Evolutionary conservation across 495 filamentous ascomycete species (phyloP), one percentile per base, ranked within the genome.

Genomic region (Pyronema omphalodes): DNA sequence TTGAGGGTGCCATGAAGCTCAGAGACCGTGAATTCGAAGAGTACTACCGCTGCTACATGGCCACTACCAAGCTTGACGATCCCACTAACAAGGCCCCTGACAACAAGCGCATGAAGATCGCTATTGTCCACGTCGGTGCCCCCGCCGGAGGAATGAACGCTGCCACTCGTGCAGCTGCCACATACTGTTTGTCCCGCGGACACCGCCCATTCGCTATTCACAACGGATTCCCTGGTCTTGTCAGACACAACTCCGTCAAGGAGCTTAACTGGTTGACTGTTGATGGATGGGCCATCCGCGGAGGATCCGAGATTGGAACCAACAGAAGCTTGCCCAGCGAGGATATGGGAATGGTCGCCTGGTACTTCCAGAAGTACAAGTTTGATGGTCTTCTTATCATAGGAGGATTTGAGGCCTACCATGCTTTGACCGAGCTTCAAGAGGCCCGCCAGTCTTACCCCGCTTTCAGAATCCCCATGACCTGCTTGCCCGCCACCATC

Each of bases 91-190:
- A 73, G 47, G 71, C 94, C 15, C 78, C 87, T 0, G 71, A 79
- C 54, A 74, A 82, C 37, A 83, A 93, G 84, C 80, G 80, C 60
- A 88, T 95, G 86, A 80, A 78, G 37, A 86, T 99, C 60, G 91
- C 83, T 6, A 89, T 96, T 57, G 83, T 99, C 65, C 93, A 99
- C 62, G 87, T 98, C 54, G 93, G 93, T 58, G 93, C 93, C 29
- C 93, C 93, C 6, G 93, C 93, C n/a, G 93, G 91, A 62, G 93
- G 93, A 65, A 95, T 99, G 81, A 99, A 99, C 69, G 86, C 88
- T 43, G 89, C 93, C 17, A 93, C 93, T 14, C 81, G 93, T 51
- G 91, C 87, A 14, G 91, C 86, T 9, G 88, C 94, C 9, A 85
- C 86, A n/a, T 99, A 94, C 71, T 96, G 89, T 65, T 68, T 93